Percentiles rank a stretch among this genome's conserved stretches.
Evolutionary conservation across 257 asterid species (phyloP).

Genomic region (Petunia axillaris): DNA sequence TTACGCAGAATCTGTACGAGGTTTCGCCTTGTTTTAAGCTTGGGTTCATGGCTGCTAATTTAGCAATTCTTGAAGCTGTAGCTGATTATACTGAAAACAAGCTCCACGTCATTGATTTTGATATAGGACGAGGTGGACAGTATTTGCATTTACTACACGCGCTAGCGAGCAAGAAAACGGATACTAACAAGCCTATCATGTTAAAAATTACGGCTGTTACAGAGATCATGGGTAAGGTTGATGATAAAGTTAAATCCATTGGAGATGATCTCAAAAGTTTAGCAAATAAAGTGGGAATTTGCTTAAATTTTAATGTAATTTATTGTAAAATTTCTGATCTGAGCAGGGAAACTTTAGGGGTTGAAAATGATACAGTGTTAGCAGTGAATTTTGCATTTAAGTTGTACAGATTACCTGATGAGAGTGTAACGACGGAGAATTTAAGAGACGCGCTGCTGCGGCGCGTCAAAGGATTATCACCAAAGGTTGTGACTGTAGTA

Average conservation of each 20-base stretch:
- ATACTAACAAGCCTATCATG: conserved; percentile 26
- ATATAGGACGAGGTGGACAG: conserved; percentile 73
- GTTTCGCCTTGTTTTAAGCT: conserved; percentile 78
- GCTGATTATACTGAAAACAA: conserved; percentile 41
- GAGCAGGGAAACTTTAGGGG: conserved; percentile 43
- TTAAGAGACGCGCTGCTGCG: conserved; percentile 72
- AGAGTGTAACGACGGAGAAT: conserved; percentile 85
- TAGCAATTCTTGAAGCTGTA: conserved; percentile 66
- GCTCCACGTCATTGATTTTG: conserved; percentile 82
- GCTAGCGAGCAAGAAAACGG: conserved; percentile 50
- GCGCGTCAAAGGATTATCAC: conserved; percentile 68
- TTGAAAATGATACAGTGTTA: conserved; percentile 57
- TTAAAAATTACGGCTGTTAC: conserved; percentile 63
- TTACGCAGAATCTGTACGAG: conserved; percentile 59
- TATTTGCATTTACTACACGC: conserved; percentile 80
- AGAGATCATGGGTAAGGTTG: conserved; percentile 27
- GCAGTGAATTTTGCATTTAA: conserved; percentile 73
- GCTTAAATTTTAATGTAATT: conserved; percentile 35
- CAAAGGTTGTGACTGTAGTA: conserved; percentile 67
- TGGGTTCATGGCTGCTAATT: conserved; percentile 87
- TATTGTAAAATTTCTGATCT: conserved; percentile 35
- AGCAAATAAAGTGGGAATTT: conserved; percentile 54
- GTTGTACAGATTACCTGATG: conserved; percentile 68
- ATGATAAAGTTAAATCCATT: conserved; percentile 41
- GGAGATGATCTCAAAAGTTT: conserved; percentile 41